These are phyloP conservation scores for Selaginella tamariscina DNA, from an alignment of 75 land plant species.

Conservation along the genomic window DNA sequence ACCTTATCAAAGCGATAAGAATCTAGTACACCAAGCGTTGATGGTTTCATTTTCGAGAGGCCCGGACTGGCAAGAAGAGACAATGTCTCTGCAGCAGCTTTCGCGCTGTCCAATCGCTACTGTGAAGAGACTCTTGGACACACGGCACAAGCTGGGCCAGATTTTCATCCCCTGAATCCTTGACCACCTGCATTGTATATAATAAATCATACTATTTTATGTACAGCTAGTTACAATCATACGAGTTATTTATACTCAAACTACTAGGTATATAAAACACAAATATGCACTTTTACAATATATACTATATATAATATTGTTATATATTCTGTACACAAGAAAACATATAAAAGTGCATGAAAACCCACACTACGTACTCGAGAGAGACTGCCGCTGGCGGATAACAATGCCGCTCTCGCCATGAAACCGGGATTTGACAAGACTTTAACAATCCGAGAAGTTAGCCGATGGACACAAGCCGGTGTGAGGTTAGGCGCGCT, in stretches of 20 bases:
- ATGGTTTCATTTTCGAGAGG: neutral
- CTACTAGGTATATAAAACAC: neutral
- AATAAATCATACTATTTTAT: neutral
- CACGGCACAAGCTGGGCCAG: slow-evolving; percentile 33
- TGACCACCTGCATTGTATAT: slow-evolving; percentile 1
- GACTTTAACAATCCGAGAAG: neutral
- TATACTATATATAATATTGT: no score
- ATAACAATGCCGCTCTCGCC: neutral
- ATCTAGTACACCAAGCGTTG: neutral
- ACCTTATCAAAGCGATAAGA: neutral
- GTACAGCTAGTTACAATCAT: no score
- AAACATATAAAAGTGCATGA: no score
- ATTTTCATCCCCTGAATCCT: slow-evolving; percentile 3
- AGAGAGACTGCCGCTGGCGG: slow-evolving; percentile 8
- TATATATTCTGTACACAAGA: no score
- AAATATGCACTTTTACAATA: no score
- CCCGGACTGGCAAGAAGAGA: slow-evolving; percentile 24
- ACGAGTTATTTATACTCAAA: no score
- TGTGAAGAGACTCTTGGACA: slow-evolving; percentile 35
- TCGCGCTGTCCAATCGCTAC: slow-evolving; percentile 68
- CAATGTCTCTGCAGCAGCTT: slow-evolving; percentile 62
- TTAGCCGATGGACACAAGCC: neutral
- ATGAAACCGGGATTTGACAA: neutral
- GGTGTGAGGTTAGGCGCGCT: slow-evolving; percentile 6
- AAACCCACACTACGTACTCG: slow-evolving; percentile 32